Evolutionary conservation across 192 early-diverging fungal species (phyloP), one percentile per base, ranked within the genome.

Genomic region (Ambispora gerdemannii): DNA sequence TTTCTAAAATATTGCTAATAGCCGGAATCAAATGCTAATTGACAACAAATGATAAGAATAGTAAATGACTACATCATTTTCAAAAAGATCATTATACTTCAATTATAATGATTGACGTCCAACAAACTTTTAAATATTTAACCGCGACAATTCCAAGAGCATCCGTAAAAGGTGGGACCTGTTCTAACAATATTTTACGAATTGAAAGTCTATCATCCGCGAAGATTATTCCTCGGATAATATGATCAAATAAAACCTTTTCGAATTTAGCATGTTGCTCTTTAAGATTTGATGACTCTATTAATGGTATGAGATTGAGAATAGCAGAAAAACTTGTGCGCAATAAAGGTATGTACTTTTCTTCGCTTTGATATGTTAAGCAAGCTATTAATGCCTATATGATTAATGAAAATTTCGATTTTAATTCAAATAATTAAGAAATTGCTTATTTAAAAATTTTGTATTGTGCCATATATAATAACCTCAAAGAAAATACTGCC

Each of bases 121-220:
- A 65, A 30, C 25, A n/a, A n/a, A 71, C 70, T 32, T 67, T 11
- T 35, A 73, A 43, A 53, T 73, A 73, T 56, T 66, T 73, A 19
- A 67, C 63, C 2, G 24, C 33, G 4, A 73, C 63, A 20, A 66
- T 66, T 10, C 31, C 63, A 4, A 73, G 20, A 20, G 30, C 47
- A 24, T 66, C 27, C 17, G 15, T n/a, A 4, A 73, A 13, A 13
- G 7, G 20, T n/a, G 50, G 50, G n/a, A 73, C 28, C 63, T 73
- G 63, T 20, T 73, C 50, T 11, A 73, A 22, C 22, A 73, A 56
- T 24, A 73, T 33, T 17, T 11, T 32, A 6, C 64, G 24, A 20
- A 73, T 55, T 7, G 22, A 64, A 10, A 73, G 30, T 20, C 32
- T 65, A n/a, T 73, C 72, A 11, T 50, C 72, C 4, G 63, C 38